phyloP scores from a whole-genome alignment of 495 filamentous ascomycete species.

The Penicillium samsonianum region DNA sequence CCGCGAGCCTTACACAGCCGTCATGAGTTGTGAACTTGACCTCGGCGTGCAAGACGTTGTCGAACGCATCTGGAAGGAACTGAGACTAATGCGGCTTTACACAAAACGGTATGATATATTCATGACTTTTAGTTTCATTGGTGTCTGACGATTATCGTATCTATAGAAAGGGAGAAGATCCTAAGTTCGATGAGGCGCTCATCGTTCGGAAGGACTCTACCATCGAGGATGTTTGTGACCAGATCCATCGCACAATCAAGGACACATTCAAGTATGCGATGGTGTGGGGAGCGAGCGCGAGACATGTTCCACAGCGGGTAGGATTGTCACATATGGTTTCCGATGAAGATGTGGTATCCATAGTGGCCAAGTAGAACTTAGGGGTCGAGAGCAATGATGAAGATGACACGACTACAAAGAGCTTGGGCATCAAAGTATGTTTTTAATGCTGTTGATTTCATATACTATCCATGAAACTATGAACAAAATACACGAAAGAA shows the following conservation, averaged over 20 bases:
- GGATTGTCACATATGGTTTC: constrained; percentile 83
- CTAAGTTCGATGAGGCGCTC: constrained; percentile 88
- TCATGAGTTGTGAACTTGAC: constrained; percentile 98
- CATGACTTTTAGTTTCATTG: not conserved
- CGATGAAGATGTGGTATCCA: constrained; percentile 97
- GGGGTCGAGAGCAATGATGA: constrained; percentile 12
- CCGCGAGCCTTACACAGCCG: constrained; percentile 86
- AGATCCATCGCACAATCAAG: constrained; percentile 91
- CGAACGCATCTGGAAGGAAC: constrained; percentile 92
- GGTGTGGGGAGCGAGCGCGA: constrained; percentile 95
- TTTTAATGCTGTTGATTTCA: constrained; percentile 15
- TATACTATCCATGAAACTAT: constrained; percentile 19
- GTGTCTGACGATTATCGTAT: constrained; percentile 11
- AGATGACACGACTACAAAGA: constrained; percentile 15
- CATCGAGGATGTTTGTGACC: constrained; percentile 97
- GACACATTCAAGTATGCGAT: constrained; percentile 99
- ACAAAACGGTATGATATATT: constrained; percentile 72
- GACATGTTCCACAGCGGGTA: constrained; percentile 92
- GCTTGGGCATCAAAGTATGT: constrained; percentile 6
- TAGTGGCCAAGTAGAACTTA: constrained; percentile 58
- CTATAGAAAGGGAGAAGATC: constrained; percentile 77
- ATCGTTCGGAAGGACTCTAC: constrained; percentile 86
- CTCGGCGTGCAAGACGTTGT: constrained; percentile 96
- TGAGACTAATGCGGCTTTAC: constrained; percentile 88
- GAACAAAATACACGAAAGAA: constrained; percentile 17